These are phyloP conservation scores for Phytophthora ramorum DNA, from an alignment of 352 stramenopile genomes.

Conservation along the genomic window DNA sequence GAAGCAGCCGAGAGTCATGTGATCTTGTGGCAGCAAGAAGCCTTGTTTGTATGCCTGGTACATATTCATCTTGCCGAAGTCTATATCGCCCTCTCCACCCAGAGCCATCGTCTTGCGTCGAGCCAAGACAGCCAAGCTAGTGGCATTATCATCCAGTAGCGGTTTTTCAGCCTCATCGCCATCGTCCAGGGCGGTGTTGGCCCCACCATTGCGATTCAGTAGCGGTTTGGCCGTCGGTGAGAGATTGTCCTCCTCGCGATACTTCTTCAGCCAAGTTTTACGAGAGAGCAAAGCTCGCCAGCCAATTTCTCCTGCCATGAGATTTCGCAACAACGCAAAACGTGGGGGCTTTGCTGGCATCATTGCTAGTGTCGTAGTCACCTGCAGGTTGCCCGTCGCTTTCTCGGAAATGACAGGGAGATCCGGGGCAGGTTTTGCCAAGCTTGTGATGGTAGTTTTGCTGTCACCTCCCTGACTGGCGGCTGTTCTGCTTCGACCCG, in stretches of 20 bases:
- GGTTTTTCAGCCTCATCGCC: constrained; percentile 22
- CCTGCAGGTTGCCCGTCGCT: background rate
- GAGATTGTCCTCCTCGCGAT: constrained; percentile 47
- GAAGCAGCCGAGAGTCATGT: constrained; percentile 76
- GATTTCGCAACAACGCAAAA: constrained; percentile 49
- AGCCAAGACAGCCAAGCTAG: constrained; percentile 26
- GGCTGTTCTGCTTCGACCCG: constrained; percentile 17
- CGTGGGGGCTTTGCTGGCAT: constrained; percentile 17
- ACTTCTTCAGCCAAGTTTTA: constrained; percentile 64
- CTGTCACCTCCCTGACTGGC: background rate
- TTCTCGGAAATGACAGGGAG: constrained; percentile 16
- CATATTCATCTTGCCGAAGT: constrained; percentile 78
- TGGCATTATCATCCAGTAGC: constrained; percentile 27
- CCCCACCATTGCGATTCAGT: constrained; percentile 20
- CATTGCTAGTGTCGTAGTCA: constrained; percentile 16
- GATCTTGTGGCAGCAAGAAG: constrained; percentile 78
- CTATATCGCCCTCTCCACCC: constrained; percentile 37
- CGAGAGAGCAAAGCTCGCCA: constrained; percentile 53
- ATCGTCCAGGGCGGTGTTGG: constrained; percentile 17
- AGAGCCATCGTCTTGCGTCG: constrained; percentile 23
- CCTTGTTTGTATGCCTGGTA: constrained; percentile 76
- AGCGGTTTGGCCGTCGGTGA: constrained; percentile 30
- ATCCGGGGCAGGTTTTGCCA: constrained; percentile 4
- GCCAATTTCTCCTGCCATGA: constrained; percentile 36
- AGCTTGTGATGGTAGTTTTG: constrained; percentile 5